A percentile compares a stretch with the other conserved stretches of the same genome.
These are phyloP conservation scores for Candida sanyaensis DNA, from an alignment of 1,139 yeast species.

Conservation along the genomic window DNA sequence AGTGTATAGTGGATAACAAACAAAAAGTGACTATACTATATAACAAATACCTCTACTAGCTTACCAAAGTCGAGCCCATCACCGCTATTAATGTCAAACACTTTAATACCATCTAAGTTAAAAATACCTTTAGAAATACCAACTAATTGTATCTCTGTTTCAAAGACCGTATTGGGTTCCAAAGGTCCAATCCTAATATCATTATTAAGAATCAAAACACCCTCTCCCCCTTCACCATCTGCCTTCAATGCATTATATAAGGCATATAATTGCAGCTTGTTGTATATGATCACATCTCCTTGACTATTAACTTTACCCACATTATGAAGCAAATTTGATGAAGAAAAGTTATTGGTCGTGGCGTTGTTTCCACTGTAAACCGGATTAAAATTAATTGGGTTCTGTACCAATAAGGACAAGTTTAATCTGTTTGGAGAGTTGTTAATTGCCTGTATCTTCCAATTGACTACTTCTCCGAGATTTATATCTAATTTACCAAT, in stretches of 20 bases:
- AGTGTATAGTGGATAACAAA: no score
- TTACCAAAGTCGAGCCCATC: constrained; percentile 75
- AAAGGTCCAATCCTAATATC: constrained; percentile 67
- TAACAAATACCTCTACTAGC: constrained; percentile 68
- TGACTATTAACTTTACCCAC: constrained; percentile 2
- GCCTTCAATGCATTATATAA: constrained; percentile 40
- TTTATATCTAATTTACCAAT: constrained; percentile 62
- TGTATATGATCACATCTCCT: constrained; percentile 22
- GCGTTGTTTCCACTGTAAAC: constrained; percentile 12
- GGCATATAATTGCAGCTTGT: constrained; percentile 26
- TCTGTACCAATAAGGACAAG: constrained; percentile 41
- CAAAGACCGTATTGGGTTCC: constrained; percentile 63
- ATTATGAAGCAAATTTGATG: constrained; percentile 11
- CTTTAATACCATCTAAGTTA: constrained; percentile 62
- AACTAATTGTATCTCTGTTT: constrained; percentile 59
- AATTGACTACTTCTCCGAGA: constrained; percentile 60
- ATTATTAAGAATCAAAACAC: constrained; percentile 62
- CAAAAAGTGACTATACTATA: constrained; percentile 10
- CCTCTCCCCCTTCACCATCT: constrained; percentile 28
- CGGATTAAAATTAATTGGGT: constrained; percentile 26
- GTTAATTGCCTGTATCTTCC: constrained; percentile 73
- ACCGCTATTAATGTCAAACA: constrained; percentile 65
- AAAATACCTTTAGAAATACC: constrained; percentile 69
- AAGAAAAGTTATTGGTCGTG: constrained; percentile 10
- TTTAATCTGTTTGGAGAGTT: constrained; percentile 48